Percentiles rank a stretch among this genome's conserved stretches.
Conservation (phyloP, 2,329 filamentous ascomycete genomes). For the Aspergillus vadensis region DNA sequence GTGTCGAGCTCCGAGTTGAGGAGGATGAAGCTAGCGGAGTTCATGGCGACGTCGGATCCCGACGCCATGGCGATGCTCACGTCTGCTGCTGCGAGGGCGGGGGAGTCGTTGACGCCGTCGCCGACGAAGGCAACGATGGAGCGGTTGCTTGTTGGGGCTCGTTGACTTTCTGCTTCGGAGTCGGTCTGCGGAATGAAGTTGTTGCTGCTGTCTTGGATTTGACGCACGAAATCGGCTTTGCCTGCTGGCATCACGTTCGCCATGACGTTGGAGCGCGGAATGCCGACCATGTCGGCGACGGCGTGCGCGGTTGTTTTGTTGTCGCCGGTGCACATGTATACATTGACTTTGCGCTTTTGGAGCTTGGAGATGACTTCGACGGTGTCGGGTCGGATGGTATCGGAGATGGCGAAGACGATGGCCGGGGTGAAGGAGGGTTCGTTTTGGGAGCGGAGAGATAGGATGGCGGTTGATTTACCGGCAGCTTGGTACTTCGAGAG, state of each 20-base stretch:
- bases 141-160: conserved; percentile 31
- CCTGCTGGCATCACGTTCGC: conserved; percentile 83
- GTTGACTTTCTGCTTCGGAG: conserved; percentile 15
- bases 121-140: conserved; percentile 78
- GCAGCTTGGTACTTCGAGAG: conserved; percentile 44
- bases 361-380: conserved; percentile 65
- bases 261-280: conserved; percentile 72
- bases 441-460: conserved; percentile 36
- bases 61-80: conserved; percentile 80
- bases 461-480: conserved; percentile 49
- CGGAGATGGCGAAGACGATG: conserved; percentile 74
- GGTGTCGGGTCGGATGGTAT: conserved; percentile 77
- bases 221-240: conserved; percentile 58
- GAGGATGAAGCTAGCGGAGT: conserved; percentile 78
- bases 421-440: conserved; percentile 49
- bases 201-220: conserved; percentile 35
- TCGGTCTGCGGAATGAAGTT: neutral
- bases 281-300: conserved; percentile 75
- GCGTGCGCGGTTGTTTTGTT: conserved; percentile 81
- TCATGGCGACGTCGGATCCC: conserved; percentile 80
- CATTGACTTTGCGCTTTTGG: conserved; percentile 65
- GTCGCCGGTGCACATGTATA: conserved; percentile 94
- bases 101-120: conserved; percentile 84
- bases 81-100: conserved; percentile 76
- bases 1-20: conserved; percentile 69